A percentile compares a stretch with the other conserved stretches of the same genome.
Conservation (phyloP, 108 stramenopile genomes). For the Pseudonitzschia delicatissima region DNA sequence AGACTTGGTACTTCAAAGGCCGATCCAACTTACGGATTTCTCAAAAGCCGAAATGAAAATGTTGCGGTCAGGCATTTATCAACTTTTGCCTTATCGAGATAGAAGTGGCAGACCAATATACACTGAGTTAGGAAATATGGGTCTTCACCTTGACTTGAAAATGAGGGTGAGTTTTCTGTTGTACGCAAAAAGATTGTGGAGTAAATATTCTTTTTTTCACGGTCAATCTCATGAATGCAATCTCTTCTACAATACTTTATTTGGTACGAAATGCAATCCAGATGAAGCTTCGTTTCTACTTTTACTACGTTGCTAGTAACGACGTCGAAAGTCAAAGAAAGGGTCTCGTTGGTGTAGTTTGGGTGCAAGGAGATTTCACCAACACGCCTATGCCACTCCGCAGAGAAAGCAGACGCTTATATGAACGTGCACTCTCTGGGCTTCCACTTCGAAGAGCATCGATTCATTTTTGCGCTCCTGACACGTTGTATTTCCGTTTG, state of each 20-base stretch:
- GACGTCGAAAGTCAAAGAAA: constrained; percentile 5
- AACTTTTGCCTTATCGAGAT: constrained; percentile 4
- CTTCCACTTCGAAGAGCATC: background rate
- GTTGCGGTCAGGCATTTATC: background rate
- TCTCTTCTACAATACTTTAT: background rate
- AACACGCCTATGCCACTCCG: background rate
- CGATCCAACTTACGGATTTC: constrained; percentile 13
- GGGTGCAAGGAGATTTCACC: background rate
- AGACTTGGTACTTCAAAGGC: background rate
- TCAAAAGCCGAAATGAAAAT: constrained; percentile 5
- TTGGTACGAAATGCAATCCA: background rate
- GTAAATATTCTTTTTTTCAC: background rate
- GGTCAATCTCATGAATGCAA: background rate
- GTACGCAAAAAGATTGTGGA: background rate
- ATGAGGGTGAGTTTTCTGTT: background rate
- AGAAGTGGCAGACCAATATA: constrained; percentile 5
- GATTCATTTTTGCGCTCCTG: background rate
- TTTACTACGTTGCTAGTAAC: background rate
- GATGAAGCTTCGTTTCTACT: background rate
- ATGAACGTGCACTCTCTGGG: background rate
- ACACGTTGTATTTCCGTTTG: background rate
- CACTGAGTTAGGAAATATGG: background rate
- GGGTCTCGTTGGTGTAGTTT: background rate
- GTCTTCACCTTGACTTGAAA: background rate
- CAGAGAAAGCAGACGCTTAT: background rate